These are phyloP conservation scores for Ambrosia hybrid DNA, from an alignment of 140 eudicot genomes.

Conservation along the genomic window DNA sequence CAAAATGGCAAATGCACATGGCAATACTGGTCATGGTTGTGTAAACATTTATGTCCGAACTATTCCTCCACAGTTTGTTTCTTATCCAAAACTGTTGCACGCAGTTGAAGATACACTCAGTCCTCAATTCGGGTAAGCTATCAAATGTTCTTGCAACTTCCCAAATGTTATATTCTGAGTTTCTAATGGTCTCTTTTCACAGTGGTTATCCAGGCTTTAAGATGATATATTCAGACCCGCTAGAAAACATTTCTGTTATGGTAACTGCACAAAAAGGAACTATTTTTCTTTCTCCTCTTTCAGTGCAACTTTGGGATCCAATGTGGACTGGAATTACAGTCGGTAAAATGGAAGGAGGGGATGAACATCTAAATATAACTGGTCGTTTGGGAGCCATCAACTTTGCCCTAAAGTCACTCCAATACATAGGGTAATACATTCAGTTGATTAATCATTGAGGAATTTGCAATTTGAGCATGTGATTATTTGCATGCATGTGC, in stretches of 20 bases:
- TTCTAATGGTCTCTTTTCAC: constrained; percentile 18
- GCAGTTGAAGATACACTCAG: constrained; percentile 69
- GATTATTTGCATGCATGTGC: constrained; percentile 16
- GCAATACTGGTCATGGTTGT: constrained; percentile 46
- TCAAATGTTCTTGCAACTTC: constrained; percentile 19
- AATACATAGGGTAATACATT: constrained; percentile 69
- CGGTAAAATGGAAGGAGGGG: constrained; percentile 32
- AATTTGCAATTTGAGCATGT: not conserved
- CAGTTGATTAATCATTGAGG: not conserved
- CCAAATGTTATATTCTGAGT: not conserved
- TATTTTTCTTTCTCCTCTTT: constrained; percentile 60
- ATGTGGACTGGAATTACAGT: constrained; percentile 58
- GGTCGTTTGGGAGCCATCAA: constrained; percentile 77
- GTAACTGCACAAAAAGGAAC: constrained; percentile 64
- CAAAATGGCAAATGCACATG: constrained; percentile 43
- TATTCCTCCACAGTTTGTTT: constrained; percentile 79
- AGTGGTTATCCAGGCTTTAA: constrained; percentile 77
- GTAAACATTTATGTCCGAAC: constrained; percentile 57
- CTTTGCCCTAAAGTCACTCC: constrained; percentile 65
- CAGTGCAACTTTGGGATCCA: too few species aligned
- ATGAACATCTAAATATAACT: constrained; percentile 35
- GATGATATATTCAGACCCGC: constrained; percentile 55
- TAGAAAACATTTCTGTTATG: constrained; percentile 58
- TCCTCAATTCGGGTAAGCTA: constrained; percentile 74
- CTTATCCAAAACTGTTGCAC: constrained; percentile 55